Evolutionary conservation across 352 stramenopile species (phyloP), one percentile per base, ranked within the genome.

Genomic region (Ophiocytium majus): DNA sequence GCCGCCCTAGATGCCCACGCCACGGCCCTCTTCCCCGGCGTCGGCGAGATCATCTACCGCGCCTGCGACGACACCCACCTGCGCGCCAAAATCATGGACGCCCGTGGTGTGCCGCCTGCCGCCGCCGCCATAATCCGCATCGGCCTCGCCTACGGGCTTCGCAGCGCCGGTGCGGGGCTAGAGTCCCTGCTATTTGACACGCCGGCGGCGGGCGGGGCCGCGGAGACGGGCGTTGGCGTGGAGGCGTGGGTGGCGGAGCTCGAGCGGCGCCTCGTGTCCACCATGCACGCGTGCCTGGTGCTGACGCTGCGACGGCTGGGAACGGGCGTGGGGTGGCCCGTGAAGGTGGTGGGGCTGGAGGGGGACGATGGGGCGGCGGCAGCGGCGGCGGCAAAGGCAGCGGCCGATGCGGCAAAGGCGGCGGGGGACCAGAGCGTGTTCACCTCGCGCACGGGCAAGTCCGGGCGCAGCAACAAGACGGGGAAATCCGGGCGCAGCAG

Each of bases 1-100:
- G 81, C 64, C 64, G 66, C 64, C 32, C 33, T 28, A 35, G 35
- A 32, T 57, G 14, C 43, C 5, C 43, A 57, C 5, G 43, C 14
- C 5, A 57, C 5, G 5, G 66, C 34, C 23, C 63, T 85, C 49
- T 85, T 85, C 71, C 81, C 64, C 19, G 81, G 81, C 28, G 37
- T 85, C 31, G 81, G 63, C n/a, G 81, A 85, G 64, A 81, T 85
- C 49, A 71, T 75, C 28, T 85, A 75, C 43, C 5, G 43, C 5
- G 43, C 43, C 5, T 57, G 43, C 43, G 43, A 57, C 14, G 43
- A 57, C 43, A 14, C 43, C 43, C 5, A 14, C 5, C 43, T 57
- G 43, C 43, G 43, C 43, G 43, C 43, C 5, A 5, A 14, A 14
- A 5, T 57, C 5, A 5, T 57, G 43, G 43, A 57, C 5, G 43